A percentile compares a stretch with the other conserved stretches of the same genome.
Conservation (phyloP, 805 yeast species). For the Jamesozyma piceae region DNA sequence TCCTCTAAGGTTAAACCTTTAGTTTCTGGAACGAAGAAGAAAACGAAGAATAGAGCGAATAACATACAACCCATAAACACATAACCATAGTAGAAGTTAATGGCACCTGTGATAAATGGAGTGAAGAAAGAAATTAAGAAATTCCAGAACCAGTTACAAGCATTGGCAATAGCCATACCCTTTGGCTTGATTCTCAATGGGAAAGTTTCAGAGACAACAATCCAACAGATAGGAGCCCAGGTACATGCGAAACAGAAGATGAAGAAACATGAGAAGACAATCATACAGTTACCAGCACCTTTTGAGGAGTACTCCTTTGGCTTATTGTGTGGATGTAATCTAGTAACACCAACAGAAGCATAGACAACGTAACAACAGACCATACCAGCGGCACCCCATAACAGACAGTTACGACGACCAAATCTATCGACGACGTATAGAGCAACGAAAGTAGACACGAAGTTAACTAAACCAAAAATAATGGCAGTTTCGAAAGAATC, state of each 20-base stretch:
- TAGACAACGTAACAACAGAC: neutral
- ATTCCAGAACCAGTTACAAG: conserved; percentile 1
- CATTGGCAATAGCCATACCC: conserved; percentile 1
- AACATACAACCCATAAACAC: conserved; percentile 35
- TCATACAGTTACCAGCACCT: conserved; percentile 1
- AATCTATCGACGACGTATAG: neutral
- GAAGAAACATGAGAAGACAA: neutral
- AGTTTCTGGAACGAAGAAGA: conserved; percentile 7
- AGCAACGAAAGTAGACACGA: neutral
- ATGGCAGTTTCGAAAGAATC: conserved; percentile 1
- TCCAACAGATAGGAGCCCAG: conserved; percentile 1
- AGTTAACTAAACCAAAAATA: conserved; percentile 1
- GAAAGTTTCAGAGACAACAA: too few relatives aligned
- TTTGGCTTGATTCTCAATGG: too few relatives aligned
- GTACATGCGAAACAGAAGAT: conserved; percentile 1
- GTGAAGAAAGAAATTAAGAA: too few relatives aligned
- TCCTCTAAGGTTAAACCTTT: conserved; percentile 53
- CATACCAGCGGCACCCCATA: conserved; percentile 1
- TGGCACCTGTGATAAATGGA: too few relatives aligned
- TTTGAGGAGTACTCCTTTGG: neutral
- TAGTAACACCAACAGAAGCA: conserved; percentile 1
- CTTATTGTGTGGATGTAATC: neutral
- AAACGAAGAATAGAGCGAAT: conserved; percentile 50
- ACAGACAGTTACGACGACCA: neutral
- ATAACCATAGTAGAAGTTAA: too few relatives aligned